A percentile compares a stretch with the other conserved stretches of the same genome.
phyloP scores from a whole-genome alignment of 2,329 filamentous ascomycete species.

The Sphaerulina musiva region DNA sequence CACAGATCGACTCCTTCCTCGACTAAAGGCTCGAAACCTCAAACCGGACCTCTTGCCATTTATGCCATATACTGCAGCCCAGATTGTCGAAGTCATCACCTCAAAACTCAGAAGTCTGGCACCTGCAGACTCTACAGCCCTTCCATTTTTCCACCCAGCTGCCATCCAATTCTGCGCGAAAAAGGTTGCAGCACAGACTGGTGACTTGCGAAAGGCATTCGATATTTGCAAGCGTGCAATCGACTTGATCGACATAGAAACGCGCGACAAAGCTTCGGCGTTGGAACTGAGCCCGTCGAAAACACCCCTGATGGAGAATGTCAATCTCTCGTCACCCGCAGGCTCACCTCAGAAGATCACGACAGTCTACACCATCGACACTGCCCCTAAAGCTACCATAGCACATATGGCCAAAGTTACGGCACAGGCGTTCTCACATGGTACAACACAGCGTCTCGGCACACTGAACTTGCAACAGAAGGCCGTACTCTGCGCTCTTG shows the following conservation, averaged over 20 bases:
- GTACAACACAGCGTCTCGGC: slow-evolving; percentile 74
- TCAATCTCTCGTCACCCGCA: slow-evolving; percentile 59
- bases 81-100: slow-evolving; percentile 83
- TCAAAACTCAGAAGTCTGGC: slow-evolving; percentile 67
- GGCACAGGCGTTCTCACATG: slow-evolving; percentile 81
- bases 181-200: slow-evolving; percentile 89
- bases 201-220: slow-evolving; percentile 89
- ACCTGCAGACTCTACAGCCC: slow-evolving; percentile 36
- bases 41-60: slow-evolving; percentile 88
- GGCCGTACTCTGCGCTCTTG: slow-evolving; percentile 80
- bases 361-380: slow-evolving; percentile 58
- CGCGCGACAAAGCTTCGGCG: slow-evolving; percentile 61
- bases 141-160: slow-evolving; percentile 88
- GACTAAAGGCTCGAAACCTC: slow-evolving; percentile 84
- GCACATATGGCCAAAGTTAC: slow-evolving; percentile 89
- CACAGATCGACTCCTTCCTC: slow-evolving; percentile 88
- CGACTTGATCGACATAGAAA: slow-evolving; percentile 82
- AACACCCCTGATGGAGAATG: slow-evolving; percentile 71
- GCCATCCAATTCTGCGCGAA: slow-evolving; percentile 91
- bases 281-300: slow-evolving; percentile 57
- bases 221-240: slow-evolving; percentile 87
- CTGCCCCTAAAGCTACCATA: slow-evolving; percentile 81
- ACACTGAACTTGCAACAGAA: slow-evolving; percentile 94
- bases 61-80: slow-evolving; percentile 78
- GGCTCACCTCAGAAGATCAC: slow-evolving; percentile 40